A percentile compares a stretch with the other conserved stretches of the same genome.
These are phyloP conservation scores for Rhynchospora pubera DNA, from an alignment of 176 grass and related monocot species.

Conservation along the genomic window DNA sequence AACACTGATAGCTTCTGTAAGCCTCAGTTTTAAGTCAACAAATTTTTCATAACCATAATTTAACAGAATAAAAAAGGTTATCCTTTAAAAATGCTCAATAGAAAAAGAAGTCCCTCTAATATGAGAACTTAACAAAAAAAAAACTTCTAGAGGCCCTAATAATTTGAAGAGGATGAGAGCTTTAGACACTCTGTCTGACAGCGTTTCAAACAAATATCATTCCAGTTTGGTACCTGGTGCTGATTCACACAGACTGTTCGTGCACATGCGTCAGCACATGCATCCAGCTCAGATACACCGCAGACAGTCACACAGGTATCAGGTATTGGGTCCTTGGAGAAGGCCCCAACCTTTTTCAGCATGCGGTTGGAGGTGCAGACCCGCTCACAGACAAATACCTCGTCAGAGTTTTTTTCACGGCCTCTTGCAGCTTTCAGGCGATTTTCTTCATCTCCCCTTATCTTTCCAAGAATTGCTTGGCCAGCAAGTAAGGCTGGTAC, in stretches of 20 bases:
- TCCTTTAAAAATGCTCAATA: not conserved
- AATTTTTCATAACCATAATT: not conserved
- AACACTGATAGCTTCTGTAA: not conserved
- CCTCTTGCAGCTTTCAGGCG: constrained; percentile 55
- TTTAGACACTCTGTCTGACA: constrained; percentile 90
- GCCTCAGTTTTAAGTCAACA: not conserved
- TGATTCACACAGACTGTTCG: constrained; percentile 86
- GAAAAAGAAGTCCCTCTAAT: not conserved
- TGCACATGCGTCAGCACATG: constrained; percentile 65
- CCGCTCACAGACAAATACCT: constrained; percentile 76
- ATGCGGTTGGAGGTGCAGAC: constrained; percentile 83
- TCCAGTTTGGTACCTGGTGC: constrained; percentile 89
- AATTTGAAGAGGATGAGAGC: constrained; percentile 42
- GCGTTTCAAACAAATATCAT: constrained; percentile 78
- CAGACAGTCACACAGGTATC: constrained; percentile 88
- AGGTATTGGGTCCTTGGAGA: constrained; percentile 83
- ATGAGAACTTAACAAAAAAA: constrained; percentile 25
- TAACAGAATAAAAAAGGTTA: not conserved
- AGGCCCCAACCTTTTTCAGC: constrained; percentile 79
- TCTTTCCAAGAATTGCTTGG: constrained; percentile 50
- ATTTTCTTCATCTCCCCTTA: constrained; percentile 55
- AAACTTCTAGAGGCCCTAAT: not conserved
- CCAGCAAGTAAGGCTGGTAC: constrained; percentile 50
- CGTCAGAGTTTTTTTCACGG: constrained; percentile 66
- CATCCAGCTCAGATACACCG: constrained; percentile 74